phyloP scores from a whole-genome alignment of 768 basidiomycete species.

The Lactarius evosmus region DNA sequence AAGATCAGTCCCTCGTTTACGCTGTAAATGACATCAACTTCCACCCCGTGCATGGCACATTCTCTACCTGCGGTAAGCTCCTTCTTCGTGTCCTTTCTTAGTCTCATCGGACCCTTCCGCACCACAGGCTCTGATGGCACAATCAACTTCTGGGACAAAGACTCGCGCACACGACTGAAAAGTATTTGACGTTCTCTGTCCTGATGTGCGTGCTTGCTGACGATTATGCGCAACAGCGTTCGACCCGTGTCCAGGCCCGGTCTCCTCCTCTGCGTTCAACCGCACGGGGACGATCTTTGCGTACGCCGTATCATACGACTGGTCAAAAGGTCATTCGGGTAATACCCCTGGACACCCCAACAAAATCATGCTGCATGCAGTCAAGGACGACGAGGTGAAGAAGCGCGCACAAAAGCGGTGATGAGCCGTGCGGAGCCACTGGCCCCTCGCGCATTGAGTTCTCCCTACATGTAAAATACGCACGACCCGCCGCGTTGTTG shows the following conservation, averaged over 20 bases:
- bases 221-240: slow-evolving; percentile 49
- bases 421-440: slow-evolving; percentile 3
- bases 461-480: background rate
- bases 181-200: slow-evolving; percentile 44
- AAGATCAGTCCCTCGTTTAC: slow-evolving; percentile 47
- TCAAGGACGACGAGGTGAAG: slow-evolving; percentile 85
- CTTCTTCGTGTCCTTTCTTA: too few species aligned
- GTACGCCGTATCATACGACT: slow-evolving; percentile 90
- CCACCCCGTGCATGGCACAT: slow-evolving; percentile 53
- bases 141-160: slow-evolving; percentile 94
- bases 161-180: slow-evolving; percentile 87
- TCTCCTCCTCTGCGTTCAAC: slow-evolving; percentile 81
- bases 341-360: slow-evolving; percentile 70
- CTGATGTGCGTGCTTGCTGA: background rate
- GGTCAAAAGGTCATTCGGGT: slow-evolving; percentile 89
- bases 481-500: background rate
- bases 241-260: slow-evolving; percentile 70
- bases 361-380: slow-evolving; percentile 80
- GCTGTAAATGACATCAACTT: slow-evolving; percentile 57
- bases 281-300: slow-evolving; percentile 86
- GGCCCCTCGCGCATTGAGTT: background rate
- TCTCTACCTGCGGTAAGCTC: slow-evolving; percentile 40
- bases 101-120: background rate
- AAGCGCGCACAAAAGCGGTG: slow-evolving; percentile 46
- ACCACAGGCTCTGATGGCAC: slow-evolving; percentile 72